Evolutionary conservation across 495 filamentous ascomycete species (phyloP).

Genomic region (Penicillium crystallinum): DNA sequence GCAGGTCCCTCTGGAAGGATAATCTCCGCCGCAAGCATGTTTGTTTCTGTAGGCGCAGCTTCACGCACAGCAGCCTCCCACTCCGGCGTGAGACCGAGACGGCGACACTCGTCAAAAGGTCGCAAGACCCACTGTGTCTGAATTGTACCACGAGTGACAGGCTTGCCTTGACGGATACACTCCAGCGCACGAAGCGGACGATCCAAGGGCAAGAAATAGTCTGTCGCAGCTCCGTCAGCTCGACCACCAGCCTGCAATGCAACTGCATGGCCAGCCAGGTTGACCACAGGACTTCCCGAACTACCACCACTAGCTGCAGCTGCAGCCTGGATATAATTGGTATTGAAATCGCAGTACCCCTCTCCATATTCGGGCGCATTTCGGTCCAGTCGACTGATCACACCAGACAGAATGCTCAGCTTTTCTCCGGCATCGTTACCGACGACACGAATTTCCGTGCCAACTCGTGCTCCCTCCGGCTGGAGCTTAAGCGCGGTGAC

Average conservation of each 20-base stretch:
- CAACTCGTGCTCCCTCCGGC: constrained; percentile 86
- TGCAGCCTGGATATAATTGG: constrained; percentile 98
- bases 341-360: constrained; percentile 99
- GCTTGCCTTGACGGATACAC: constrained; percentile 70
- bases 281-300: constrained; percentile 95
- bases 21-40: constrained; percentile 95
- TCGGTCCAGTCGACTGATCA: constrained; percentile 91
- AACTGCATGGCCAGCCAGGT: constrained; percentile 87
- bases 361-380: constrained; percentile 98
- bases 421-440: constrained; percentile 99
- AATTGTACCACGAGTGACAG: constrained; percentile 86
- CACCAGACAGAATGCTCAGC: constrained; percentile 93
- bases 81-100: constrained; percentile 75
- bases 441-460: constrained; percentile 90
- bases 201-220: constrained; percentile 95
- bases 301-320: constrained; percentile 94
- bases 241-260: constrained; percentile 93
- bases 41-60: constrained; percentile 84
- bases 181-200: constrained; percentile 79
- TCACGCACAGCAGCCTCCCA: constrained; percentile 82
- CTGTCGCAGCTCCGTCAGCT: constrained; percentile 90
- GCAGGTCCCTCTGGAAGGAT: constrained; percentile 87
- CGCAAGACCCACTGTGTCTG: constrained; percentile 96
- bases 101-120: constrained; percentile 94
- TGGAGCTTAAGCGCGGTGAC: constrained; percentile 72